Percentiles rank a stretch among this genome's conserved stretches.
phyloP scores from a whole-genome alignment of 371 early-diverging fungal species.

The Parasitella parasitica region DNA sequence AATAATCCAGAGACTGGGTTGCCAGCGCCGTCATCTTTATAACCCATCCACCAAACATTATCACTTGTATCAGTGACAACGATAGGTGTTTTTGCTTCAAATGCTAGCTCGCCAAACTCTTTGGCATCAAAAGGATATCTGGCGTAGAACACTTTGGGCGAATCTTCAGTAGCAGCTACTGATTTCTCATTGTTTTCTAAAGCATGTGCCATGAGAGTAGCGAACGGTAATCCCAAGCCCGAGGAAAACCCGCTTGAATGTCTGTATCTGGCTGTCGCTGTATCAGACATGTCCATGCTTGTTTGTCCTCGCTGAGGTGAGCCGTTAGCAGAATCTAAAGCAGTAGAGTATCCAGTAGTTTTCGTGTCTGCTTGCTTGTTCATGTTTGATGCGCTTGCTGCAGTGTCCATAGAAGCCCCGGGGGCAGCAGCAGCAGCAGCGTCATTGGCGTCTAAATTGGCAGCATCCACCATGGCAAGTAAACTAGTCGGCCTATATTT shows the following conservation, averaged over 20 bases:
- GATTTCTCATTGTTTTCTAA: conserved; percentile 11
- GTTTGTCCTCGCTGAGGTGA: neutral
- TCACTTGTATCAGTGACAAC: conserved; percentile 78
- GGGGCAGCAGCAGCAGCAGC: neutral
- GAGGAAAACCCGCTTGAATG: conserved; percentile 42
- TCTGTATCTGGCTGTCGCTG: neutral
- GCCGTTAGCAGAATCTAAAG: neutral
- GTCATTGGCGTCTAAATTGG: conserved; percentile 4
- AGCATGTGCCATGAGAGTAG: conserved; percentile 25
- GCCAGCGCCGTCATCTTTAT: conserved; percentile 56
- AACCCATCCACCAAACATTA: conserved; percentile 87
- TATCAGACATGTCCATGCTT: conserved; percentile 4
- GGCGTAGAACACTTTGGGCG: conserved; percentile 60
- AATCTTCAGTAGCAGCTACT: conserved; percentile 30
- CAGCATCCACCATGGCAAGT: conserved; percentile 14
- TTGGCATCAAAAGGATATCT: conserved; percentile 75
- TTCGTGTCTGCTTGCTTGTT: neutral
- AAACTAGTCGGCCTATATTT: conserved; percentile 11
- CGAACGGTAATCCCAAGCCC: conserved; percentile 22
- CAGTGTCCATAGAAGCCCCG: neutral
- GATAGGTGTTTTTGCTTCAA: conserved; percentile 65
- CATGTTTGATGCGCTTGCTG: neutral
- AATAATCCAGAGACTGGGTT: conserved; percentile 39
- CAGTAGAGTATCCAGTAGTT: conserved; percentile 15
- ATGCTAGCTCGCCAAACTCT: conserved; percentile 75